phyloP scores from a whole-genome alignment of 306 rosid species.

The Dryas alaskensis region DNA sequence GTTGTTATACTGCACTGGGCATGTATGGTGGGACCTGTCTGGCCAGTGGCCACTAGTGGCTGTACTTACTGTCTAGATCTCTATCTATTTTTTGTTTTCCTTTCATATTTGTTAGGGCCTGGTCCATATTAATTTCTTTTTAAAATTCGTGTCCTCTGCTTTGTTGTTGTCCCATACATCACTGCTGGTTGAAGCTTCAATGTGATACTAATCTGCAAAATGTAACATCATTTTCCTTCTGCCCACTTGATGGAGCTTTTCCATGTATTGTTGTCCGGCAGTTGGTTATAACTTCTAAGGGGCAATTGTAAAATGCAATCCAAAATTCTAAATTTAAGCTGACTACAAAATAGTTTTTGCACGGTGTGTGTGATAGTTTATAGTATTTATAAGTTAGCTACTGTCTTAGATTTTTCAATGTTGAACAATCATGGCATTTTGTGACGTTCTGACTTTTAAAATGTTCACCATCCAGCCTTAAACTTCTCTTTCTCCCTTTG shows the following conservation, averaged over 20 bases:
- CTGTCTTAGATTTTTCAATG: not conserved
- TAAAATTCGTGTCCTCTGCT: not conserved
- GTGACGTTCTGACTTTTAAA: not conserved
- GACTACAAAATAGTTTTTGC: not conserved
- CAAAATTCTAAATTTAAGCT: not conserved
- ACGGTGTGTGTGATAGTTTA: not conserved
- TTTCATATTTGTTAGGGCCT: not conserved
- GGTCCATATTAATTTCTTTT: not conserved
- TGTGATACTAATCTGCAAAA: not conserved
- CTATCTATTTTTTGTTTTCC: no score
- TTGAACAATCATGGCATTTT: not conserved
- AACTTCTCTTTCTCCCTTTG: not conserved
- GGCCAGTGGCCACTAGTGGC: no score
- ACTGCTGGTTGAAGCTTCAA: not conserved
- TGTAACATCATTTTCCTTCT: not conserved
- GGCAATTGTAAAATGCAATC: not conserved
- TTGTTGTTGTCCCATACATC: not conserved
- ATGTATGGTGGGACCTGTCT: no score
- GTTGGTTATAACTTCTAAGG: not conserved
- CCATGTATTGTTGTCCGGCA: not conserved
- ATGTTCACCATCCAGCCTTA: not conserved
- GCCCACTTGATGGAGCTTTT: not conserved
- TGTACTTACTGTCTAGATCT: no score
- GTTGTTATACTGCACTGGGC: no score
- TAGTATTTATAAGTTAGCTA: not conserved